These are phyloP conservation scores for Aspergillus nomiae DNA, from an alignment of 2,329 filamentous ascomycete species.

Conservation along the genomic window DNA sequence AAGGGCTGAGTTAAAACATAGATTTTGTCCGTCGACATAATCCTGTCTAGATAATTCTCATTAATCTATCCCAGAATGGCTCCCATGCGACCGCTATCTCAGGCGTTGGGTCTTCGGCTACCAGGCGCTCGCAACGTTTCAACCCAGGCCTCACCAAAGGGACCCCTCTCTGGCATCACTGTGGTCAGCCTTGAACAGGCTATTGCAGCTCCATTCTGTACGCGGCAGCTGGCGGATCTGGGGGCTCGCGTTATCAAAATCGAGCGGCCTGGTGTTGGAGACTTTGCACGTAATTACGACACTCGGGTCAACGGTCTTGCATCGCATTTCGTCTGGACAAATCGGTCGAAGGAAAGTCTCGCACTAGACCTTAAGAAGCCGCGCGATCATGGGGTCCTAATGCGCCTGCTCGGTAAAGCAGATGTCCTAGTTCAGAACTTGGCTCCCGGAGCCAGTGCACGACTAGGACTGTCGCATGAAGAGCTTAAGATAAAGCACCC, in stretches of 20 bases:
- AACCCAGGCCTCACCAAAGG: constrained; percentile 2
- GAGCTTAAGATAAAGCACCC: constrained; percentile 46
- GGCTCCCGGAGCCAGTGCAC: constrained; percentile 51
- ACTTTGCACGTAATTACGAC: constrained; percentile 58
- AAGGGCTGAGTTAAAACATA: not conserved
- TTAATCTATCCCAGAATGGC: not conserved
- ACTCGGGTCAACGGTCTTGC: constrained; percentile 52
- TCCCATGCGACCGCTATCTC: not conserved
- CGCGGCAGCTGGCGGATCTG: constrained; percentile 56
- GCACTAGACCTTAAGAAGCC: constrained; percentile 53
- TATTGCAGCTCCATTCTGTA: constrained; percentile 58
- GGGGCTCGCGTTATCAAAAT: constrained; percentile 60
- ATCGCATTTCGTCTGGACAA: constrained; percentile 60
- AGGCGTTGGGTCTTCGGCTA: not conserved
- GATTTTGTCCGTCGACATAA: not conserved
- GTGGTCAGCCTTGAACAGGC: constrained; percentile 58
- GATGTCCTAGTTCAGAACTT: constrained; percentile 59
- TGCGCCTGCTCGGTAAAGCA: constrained; percentile 46
- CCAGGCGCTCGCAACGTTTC: constrained; percentile 8
- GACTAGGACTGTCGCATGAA: constrained; percentile 53
- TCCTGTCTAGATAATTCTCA: not conserved
- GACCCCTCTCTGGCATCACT: constrained; percentile 48
- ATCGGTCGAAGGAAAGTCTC: constrained; percentile 57
- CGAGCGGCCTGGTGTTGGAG: constrained; percentile 54
- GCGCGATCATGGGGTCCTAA: constrained; percentile 47